Evolutionary conservation across 108 stramenopile genomes (phyloP).

Genomic region (Chaetoceros muelleri): DNA sequence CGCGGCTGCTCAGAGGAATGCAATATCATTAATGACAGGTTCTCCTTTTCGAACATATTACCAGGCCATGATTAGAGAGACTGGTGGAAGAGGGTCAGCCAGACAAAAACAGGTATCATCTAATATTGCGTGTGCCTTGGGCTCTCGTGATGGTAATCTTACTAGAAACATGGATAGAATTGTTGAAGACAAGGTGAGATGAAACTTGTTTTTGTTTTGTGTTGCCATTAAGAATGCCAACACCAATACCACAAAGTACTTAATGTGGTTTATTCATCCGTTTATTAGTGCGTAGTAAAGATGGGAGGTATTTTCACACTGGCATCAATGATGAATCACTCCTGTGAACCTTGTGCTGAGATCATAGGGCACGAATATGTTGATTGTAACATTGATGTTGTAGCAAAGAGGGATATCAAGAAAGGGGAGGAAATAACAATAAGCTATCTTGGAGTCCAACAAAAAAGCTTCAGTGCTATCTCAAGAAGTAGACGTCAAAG

Average conservation of each 20-base stretch:
- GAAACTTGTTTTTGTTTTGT: background rate
- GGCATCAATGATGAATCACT: slow-evolving; percentile 39
- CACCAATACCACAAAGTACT: background rate
- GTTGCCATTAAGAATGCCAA: background rate
- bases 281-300: slow-evolving; percentile 11
- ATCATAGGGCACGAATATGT: slow-evolving; percentile 30
- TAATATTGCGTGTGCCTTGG: slow-evolving; percentile 20
- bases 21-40: background rate
- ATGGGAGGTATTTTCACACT: slow-evolving; percentile 32
- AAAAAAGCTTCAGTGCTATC: slow-evolving; percentile 4
- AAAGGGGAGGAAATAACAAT: slow-evolving; percentile 46
- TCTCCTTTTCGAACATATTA: slow-evolving; percentile 2
- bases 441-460: slow-evolving; percentile 26
- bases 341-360: slow-evolving; percentile 33
- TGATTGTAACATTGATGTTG: slow-evolving; percentile 41
- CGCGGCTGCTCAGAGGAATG: background rate
- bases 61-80: background rate
- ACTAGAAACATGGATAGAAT: slow-evolving; percentile 34
- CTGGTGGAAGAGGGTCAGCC: slow-evolving; percentile 15
- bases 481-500: slow-evolving; percentile 19
- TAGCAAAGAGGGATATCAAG: slow-evolving; percentile 25
- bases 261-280: background rate
- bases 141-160: slow-evolving; percentile 10
- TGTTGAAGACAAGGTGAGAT: slow-evolving; percentile 11
- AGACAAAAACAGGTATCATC: slow-evolving; percentile 12